phyloP scores from a whole-genome alignment of 768 basidiomycete species.

The Coprinopsis strossmayeri region DNA sequence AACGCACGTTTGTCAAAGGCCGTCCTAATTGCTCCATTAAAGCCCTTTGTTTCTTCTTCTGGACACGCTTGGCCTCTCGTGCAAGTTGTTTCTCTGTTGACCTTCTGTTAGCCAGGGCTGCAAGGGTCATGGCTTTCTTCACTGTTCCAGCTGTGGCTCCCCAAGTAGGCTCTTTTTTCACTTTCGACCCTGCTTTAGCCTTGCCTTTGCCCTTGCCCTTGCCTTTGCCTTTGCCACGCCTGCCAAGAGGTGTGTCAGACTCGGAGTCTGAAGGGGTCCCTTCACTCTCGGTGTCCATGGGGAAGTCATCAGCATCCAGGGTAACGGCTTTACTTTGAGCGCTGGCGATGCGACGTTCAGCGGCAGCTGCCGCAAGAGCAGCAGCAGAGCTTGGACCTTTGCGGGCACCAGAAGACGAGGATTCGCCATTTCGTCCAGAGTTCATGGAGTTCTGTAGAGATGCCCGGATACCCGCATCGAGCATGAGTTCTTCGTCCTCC shows the following conservation, averaged over 20 bases:
- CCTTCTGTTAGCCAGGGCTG: conserved; percentile 21
- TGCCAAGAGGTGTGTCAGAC: conserved; percentile 18
- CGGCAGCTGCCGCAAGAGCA: conserved; percentile 41
- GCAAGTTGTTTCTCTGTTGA: conserved; percentile 16
- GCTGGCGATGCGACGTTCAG: conserved; percentile 45
- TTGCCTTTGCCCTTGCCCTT: conserved; percentile 11
- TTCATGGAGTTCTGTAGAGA: conserved; percentile 41
- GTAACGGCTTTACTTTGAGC: conserved; percentile 15
- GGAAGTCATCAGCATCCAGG: conserved; percentile 6
- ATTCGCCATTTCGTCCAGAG: conserved; percentile 20
- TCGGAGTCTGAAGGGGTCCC: conserved; percentile 24
- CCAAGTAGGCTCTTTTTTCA: no score
- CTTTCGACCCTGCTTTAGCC: conserved; percentile 11
- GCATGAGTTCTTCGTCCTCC: conserved; percentile 47
- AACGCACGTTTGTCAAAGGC: conserved; percentile 60
- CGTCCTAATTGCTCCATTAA: conserved; percentile 60
- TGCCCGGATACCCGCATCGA: conserved; percentile 47
- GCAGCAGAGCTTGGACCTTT: conserved; percentile 34
- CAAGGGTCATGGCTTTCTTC: conserved; percentile 27
- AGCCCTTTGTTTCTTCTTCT: conserved; percentile 41
- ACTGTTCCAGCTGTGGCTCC: conserved; percentile 3
- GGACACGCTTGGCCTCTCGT: conserved; percentile 20
- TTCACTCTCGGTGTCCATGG: conserved; percentile 16
- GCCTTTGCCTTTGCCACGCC: conserved; percentile 14
- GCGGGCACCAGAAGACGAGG: conserved; percentile 28